A percentile compares a stretch with the other conserved stretches of the same genome.
These are phyloP conservation scores for Lanmaoa rubissima DNA, from an alignment of 768 basidiomycete species.

Conservation along the genomic window DNA sequence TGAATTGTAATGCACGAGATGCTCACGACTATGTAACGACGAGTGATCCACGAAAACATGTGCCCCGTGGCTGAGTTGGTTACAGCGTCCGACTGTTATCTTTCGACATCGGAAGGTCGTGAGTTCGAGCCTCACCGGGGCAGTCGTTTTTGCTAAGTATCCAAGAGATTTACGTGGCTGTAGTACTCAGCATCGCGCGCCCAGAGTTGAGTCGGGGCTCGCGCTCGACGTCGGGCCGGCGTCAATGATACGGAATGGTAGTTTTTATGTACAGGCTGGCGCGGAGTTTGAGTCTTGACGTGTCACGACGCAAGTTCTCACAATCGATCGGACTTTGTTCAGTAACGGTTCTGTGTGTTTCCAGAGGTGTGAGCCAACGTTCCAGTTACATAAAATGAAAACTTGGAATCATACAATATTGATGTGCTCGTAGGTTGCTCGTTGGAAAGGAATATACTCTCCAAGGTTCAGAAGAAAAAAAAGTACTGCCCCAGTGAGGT, in stretches of 20 bases:
- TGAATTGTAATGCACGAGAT: neutral
- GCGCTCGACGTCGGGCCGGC: no score
- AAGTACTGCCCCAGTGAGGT: constrained; percentile 55
- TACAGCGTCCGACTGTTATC: constrained; percentile 75
- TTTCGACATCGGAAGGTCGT: constrained; percentile 59
- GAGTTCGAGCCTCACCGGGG: constrained; percentile 69
- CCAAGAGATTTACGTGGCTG: no score
- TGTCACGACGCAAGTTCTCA: neutral
- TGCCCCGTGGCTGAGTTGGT: constrained; percentile 80
- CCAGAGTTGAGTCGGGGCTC: no score
- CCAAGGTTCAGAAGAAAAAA: neutral
- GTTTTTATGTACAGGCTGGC: no score
- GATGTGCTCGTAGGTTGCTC: neutral
- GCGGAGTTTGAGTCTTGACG: no score
- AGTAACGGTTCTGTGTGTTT: no score
- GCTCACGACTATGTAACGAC: no score
- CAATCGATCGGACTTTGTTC: neutral
- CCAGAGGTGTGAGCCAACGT: no score
- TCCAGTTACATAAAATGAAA: no score
- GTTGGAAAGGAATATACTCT: no score
- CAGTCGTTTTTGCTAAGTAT: constrained; percentile 27
- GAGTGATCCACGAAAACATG: neutral
- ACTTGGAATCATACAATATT: neutral
- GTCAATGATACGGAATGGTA: no score
- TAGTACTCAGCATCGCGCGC: no score